Conservation (phyloP, 2,329 filamentous ascomycete genomes). For the Fusarium avenaceum region DNA sequence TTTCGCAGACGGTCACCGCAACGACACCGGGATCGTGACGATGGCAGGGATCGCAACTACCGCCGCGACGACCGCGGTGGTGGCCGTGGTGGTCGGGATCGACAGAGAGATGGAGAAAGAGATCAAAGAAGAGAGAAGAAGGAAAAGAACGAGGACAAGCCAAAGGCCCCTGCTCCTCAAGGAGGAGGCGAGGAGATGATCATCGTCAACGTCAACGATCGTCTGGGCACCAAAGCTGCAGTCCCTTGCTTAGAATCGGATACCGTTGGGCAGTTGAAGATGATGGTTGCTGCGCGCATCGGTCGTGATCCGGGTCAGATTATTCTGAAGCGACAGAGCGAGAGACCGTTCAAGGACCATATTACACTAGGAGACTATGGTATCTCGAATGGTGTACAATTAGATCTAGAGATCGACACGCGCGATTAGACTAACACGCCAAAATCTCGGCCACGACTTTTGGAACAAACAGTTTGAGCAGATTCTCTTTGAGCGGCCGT, state of each 20-base stretch:
- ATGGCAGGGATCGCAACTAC: slow-evolving; percentile 40
- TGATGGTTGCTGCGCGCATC: slow-evolving; percentile 89
- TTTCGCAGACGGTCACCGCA: slow-evolving; percentile 45
- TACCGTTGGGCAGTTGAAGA: slow-evolving; percentile 87
- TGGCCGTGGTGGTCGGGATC: too few species aligned
- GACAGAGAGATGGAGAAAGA: slow-evolving; percentile 4
- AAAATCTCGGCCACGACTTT: not conserved
- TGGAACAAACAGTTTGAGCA: not conserved
- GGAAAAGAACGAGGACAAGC: slow-evolving; percentile 55
- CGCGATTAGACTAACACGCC: slow-evolving; percentile 62
- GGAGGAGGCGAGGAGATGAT: slow-evolving; percentile 83
- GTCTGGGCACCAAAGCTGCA: slow-evolving; percentile 94
- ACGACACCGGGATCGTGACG: slow-evolving; percentile 38
- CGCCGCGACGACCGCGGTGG: slow-evolving; percentile 45
- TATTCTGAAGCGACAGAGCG: slow-evolving; percentile 89
- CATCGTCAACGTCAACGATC: slow-evolving; percentile 92
- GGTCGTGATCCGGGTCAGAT: slow-evolving; percentile 93
- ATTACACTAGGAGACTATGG: slow-evolving; percentile 92
- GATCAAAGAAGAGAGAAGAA: slow-evolving; percentile 53
- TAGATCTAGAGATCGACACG: slow-evolving; percentile 73
- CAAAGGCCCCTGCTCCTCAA: slow-evolving; percentile 51
- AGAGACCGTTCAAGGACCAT: slow-evolving; percentile 93
- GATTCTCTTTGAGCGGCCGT: not conserved
- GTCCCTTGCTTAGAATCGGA: slow-evolving; percentile 91
- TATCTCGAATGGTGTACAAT: slow-evolving; percentile 88